These are phyloP conservation scores for Aspergillus arachidicola DNA, from an alignment of 2,329 filamentous ascomycete species.

Conservation along the genomic window DNA sequence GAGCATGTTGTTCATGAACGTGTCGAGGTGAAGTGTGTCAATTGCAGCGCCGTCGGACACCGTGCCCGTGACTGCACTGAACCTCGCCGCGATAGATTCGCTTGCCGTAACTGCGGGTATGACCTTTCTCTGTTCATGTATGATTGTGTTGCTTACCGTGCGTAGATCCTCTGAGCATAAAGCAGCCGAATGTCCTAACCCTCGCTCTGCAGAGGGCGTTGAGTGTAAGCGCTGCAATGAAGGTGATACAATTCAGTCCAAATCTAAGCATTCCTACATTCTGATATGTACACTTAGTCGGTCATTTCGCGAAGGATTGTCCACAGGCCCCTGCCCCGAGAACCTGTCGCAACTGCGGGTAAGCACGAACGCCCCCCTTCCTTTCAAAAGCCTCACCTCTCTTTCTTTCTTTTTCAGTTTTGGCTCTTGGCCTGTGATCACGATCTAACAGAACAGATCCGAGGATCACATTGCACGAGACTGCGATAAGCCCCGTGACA, in stretches of 20 bases:
- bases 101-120: constrained; percentile 59
- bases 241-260: constrained; percentile 27
- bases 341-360: constrained; percentile 51
- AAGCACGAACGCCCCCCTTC: constrained; percentile 13
- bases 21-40: constrained; percentile 52
- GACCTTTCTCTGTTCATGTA: constrained; percentile 10
- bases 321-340: constrained; percentile 37
- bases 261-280: neutral
- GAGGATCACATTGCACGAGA: constrained; percentile 48
- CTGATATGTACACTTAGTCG: constrained; percentile 31
- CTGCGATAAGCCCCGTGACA: constrained; percentile 46
- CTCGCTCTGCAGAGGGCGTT: constrained; percentile 45
- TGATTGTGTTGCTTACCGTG: constrained; percentile 19
- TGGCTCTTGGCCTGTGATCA: neutral
- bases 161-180: constrained; percentile 48
- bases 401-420: neutral
- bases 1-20: constrained; percentile 46
- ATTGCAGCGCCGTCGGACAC: constrained; percentile 52
- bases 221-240: constrained; percentile 50
- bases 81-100: constrained; percentile 39
- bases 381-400: neutral
- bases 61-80: constrained; percentile 52
- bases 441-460: constrained; percentile 31
- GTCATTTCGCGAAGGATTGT: constrained; percentile 52
- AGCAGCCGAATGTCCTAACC: constrained; percentile 52